A percentile compares a stretch with the other conserved stretches of the same genome.
These are phyloP conservation scores for Penicillium sp. DNA, from an alignment of 2,329 filamentous ascomycete genomes.

Conservation along the genomic window DNA sequence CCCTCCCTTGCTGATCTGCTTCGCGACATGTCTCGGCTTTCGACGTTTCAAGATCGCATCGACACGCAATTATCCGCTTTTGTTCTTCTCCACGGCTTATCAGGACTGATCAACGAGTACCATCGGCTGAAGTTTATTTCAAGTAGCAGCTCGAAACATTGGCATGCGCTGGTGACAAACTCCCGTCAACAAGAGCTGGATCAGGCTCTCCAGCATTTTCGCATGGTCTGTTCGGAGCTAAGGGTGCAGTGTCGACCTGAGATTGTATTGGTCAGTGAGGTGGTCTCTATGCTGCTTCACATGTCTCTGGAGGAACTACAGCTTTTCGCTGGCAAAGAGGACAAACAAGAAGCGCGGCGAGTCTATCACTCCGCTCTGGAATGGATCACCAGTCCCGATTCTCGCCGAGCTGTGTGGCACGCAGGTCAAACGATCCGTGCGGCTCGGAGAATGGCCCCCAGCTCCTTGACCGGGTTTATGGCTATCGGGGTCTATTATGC, in stretches of 20 bases:
- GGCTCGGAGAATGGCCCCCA: constrained; percentile 58
- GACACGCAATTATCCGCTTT: constrained; percentile 62
- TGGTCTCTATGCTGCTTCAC: constrained; percentile 43
- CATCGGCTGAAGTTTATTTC: constrained; percentile 56
- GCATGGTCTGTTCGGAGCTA: constrained; percentile 39
- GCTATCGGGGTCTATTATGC: constrained; percentile 72
- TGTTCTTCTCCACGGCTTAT: constrained; percentile 68
- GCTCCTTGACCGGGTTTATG: constrained; percentile 66
- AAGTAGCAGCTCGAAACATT: constrained; percentile 44
- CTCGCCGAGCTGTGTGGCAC: constrained; percentile 61
- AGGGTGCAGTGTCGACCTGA: constrained; percentile 26
- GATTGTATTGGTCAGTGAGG: constrained; percentile 39
- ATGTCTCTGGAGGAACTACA: constrained; percentile 51
- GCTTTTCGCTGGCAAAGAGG: constrained; percentile 50
- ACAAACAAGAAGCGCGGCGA: constrained; percentile 43
- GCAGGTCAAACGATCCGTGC: constrained; percentile 68
- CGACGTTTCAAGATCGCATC: constrained; percentile 54
- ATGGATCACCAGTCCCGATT: constrained; percentile 44
- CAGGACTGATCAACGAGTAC: constrained; percentile 68
- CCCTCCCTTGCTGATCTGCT: constrained; percentile 53
- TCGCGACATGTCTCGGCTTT: constrained; percentile 59
- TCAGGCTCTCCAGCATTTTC: constrained; percentile 59
- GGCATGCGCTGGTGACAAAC: constrained; percentile 52
- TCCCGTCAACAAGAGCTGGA: constrained; percentile 66
- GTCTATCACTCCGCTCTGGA: constrained; percentile 40